Conservation (phyloP, 2,329 filamentous ascomycete species). For the Sphaerulina vaccinii region DNA sequence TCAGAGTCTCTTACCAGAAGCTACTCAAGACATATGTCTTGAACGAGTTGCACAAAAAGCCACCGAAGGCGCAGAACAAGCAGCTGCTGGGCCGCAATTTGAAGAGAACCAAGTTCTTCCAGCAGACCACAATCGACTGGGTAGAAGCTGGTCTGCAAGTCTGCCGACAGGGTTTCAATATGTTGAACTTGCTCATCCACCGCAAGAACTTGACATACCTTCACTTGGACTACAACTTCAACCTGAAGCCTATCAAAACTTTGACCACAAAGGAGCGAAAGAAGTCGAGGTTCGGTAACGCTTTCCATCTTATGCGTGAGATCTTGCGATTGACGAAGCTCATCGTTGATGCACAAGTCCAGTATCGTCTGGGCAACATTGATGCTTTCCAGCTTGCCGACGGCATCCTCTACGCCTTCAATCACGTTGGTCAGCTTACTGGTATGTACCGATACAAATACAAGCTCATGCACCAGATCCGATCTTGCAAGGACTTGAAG, state of each 20-base stretch:
- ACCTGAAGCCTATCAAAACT: conserved; percentile 97
- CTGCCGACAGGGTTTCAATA: conserved; percentile 97
- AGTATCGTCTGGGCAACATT: conserved; percentile 95
- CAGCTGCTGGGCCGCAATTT: conserved; percentile 86
- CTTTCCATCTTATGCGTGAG: conserved; percentile 98
- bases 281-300: conserved; percentile 98
- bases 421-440: conserved; percentile 95
- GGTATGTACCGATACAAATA: conserved; percentile 99
- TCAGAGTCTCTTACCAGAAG: conserved; percentile 97
- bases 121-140: conserved; percentile 99
- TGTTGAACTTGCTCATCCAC: conserved; percentile 96
- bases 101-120: conserved; percentile 98
- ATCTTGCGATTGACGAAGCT: conserved; percentile 94
- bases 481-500: conserved; percentile 97
- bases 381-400: conserved; percentile 98
- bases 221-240: conserved; percentile 99
- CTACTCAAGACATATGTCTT: conserved; percentile 92
- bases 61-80: conserved; percentile 91
- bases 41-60: conserved; percentile 95
- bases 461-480: conserved; percentile 99
- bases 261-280: conserved; percentile 98
- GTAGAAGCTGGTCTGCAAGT: conserved; percentile 98
- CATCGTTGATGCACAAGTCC: conserved; percentile 97
- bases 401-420: conserved; percentile 98
- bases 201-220: conserved; percentile 98